Conservation (phyloP, 176 grass and related monocot species). For the Metroxylon sagu region DNA sequence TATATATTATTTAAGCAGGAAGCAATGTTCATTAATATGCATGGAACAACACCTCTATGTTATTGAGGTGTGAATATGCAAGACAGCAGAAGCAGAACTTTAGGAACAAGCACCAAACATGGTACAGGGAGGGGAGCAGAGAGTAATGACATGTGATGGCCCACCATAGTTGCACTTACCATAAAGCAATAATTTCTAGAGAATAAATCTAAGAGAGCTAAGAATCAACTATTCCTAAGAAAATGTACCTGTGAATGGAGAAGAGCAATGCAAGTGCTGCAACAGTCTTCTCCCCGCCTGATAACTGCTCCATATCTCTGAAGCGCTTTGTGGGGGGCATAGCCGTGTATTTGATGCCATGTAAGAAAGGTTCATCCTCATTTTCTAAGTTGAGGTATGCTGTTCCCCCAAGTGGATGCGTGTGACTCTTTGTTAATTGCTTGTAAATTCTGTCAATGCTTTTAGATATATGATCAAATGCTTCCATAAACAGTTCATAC, state of each 20-base stretch:
- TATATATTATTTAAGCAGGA: no score
- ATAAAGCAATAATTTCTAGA: no score
- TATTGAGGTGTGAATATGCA: no score
- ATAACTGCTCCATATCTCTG: slow-evolving; percentile 98
- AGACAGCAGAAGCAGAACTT: no score
- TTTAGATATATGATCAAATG: slow-evolving; percentile 97
- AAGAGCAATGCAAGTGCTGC: slow-evolving; percentile 95
- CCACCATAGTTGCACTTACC: no score
- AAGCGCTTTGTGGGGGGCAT: slow-evolving; percentile 98
- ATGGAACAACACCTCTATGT: no score
- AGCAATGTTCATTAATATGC: no score
- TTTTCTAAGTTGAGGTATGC: slow-evolving; percentile 97
- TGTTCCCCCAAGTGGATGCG: slow-evolving; percentile 93
- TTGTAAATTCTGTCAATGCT: slow-evolving; percentile 98
- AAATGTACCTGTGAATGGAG: slow-evolving; percentile 86
- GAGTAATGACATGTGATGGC: no score
- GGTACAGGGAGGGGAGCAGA: no score
- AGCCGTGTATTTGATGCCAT: slow-evolving; percentile 97
- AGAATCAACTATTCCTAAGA: slow-evolving; percentile 7
- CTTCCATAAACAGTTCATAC: slow-evolving; percentile 90
- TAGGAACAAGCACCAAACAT: no score
- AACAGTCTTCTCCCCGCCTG: slow-evolving; percentile 95
- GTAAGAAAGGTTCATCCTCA: slow-evolving; percentile 87
- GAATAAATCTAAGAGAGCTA: neutral
- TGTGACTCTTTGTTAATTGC: slow-evolving; percentile 91